These are phyloP conservation scores for Cicer arietinum DNA, from an alignment of 306 rosid species.

Conservation along the genomic window DNA sequence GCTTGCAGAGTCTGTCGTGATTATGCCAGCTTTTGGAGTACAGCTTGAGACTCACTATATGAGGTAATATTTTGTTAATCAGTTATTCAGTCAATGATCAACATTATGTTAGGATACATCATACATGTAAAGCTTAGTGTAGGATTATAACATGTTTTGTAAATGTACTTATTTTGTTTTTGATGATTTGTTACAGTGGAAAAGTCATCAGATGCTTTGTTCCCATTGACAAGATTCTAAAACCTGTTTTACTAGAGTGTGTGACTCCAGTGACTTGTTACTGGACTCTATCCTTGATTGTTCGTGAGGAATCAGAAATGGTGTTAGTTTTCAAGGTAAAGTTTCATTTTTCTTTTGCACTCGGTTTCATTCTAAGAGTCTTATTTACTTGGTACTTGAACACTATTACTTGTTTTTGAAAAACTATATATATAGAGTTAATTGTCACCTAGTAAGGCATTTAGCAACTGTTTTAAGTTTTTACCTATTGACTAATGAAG, in stretches of 20 bases:
- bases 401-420: background rate
- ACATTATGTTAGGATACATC: background rate
- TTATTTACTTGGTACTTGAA: conserved; percentile 5
- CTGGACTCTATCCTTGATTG: conserved; percentile 80
- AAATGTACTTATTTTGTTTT: conserved; percentile 11
- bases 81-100: conserved; percentile 2
- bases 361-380: conserved; percentile 4
- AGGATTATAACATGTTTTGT: background rate
- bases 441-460: conserved; percentile 21
- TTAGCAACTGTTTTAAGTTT: conserved; percentile 4
- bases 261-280: conserved; percentile 92
- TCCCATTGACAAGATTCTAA: conserved; percentile 77
- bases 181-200: conserved; percentile 56
- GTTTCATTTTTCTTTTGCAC: background rate
- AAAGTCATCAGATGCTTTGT: conserved; percentile 68
- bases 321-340: conserved; percentile 77
- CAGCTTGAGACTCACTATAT: conserved; percentile 83
- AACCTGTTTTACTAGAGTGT: conserved; percentile 79
- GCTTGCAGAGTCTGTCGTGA: conserved; percentile 73
- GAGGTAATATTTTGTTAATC: conserved; percentile 57
- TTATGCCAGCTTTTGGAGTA: conserved; percentile 93
- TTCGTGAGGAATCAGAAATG: conserved; percentile 67
- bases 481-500: conserved; percentile 2
- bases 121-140: conserved; percentile 6
- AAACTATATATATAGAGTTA: conserved; percentile 23